Conservation (phyloP, 768 basidiomycete genomes). For the Dentipellis fragilis region DNA sequence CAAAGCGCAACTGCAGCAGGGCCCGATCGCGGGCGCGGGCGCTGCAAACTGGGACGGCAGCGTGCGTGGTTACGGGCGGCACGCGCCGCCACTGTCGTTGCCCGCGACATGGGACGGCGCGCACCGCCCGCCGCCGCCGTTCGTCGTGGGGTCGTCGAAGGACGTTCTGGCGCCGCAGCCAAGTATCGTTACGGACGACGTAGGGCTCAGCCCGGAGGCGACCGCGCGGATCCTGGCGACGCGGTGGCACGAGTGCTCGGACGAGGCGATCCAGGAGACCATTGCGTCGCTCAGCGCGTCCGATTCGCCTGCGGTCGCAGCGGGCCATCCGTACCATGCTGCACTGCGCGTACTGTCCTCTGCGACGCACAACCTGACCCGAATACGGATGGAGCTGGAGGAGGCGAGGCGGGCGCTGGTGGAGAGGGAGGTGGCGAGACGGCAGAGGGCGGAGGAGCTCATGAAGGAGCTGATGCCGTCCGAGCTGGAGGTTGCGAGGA, state of each 20-base stretch:
- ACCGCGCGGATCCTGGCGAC: constrained; percentile 48
- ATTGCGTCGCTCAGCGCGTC: constrained; percentile 39
- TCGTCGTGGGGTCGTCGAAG: constrained; percentile 13
- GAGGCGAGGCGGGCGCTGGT: constrained; percentile 38
- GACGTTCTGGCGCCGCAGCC: constrained; percentile 1
- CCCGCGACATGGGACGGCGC: constrained; percentile 31
- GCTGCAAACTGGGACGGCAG: constrained; percentile 40
- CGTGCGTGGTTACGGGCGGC: constrained; percentile 43
- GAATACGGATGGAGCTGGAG: constrained; percentile 54
- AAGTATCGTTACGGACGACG: constrained; percentile 1
- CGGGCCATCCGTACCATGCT: constrained; percentile 52
- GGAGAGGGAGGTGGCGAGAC: constrained; percentile 51
- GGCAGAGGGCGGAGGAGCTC: constrained; percentile 41
- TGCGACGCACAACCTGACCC: constrained; percentile 48
- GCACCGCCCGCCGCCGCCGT: constrained; percentile 6
- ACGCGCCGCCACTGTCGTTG: constrained; percentile 20
- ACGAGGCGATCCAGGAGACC: constrained; percentile 59
- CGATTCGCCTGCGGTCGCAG: constrained; percentile 36
- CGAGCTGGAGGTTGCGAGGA: constrained; percentile 58
- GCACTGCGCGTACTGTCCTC: constrained; percentile 62
- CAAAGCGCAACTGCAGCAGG: constrained; percentile 50
- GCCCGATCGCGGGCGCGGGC: no score
- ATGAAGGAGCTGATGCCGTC: constrained; percentile 46
- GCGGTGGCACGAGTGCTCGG: constrained; percentile 71
- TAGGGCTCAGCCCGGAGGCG: constrained; percentile 9